Percentiles rank a stretch among this genome's conserved stretches.
Evolutionary conservation across 257 asterid species (phyloP).

Genomic region (Paulownia fortunei): DNA sequence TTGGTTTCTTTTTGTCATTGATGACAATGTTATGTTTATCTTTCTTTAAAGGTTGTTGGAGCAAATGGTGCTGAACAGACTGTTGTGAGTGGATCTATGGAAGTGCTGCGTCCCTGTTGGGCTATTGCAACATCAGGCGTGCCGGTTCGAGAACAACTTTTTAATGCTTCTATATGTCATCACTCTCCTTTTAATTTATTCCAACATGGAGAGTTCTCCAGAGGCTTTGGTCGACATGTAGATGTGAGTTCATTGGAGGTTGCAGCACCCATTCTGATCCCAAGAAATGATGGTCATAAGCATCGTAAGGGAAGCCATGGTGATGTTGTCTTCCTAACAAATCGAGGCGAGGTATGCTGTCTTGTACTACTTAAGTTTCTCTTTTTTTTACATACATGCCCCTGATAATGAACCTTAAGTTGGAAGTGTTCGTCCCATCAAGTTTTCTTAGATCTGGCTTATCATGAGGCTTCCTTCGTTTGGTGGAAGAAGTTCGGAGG

Average conservation of each 20-base stretch:
- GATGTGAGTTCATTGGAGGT: slow-evolving; percentile 82
- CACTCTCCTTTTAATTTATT: slow-evolving; percentile 85
- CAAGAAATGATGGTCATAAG: slow-evolving; percentile 81
- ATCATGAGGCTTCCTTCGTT: neutral
- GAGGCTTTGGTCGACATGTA: slow-evolving; percentile 63
- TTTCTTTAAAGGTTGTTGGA: slow-evolving; percentile 74
- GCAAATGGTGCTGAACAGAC: slow-evolving; percentile 96
- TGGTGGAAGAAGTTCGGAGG: neutral
- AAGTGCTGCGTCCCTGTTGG: slow-evolving; percentile 96
- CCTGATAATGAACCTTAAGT: slow-evolving; percentile 5
- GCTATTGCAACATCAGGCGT: slow-evolving; percentile 99
- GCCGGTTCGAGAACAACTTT: slow-evolving; percentile 92
- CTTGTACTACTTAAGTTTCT: neutral
- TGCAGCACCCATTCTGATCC: slow-evolving; percentile 91
- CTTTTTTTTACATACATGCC: neutral
- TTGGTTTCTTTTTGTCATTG: neutral
- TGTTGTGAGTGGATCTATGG: slow-evolving; percentile 94
- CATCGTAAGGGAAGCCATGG: slow-evolving; percentile 95
- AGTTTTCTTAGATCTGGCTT: neutral
- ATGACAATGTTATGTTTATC: slow-evolving; percentile 17
- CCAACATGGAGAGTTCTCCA: slow-evolving; percentile 82
- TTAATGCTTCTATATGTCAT: slow-evolving; percentile 97
- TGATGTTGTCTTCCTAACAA: slow-evolving; percentile 90
- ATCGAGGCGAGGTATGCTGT: slow-evolving; percentile 89
- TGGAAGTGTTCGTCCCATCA: neutral